These are phyloP conservation scores for Saccharum spontaneum DNA, from an alignment of 176 grass and related monocot species.

Conservation along the genomic window DNA sequence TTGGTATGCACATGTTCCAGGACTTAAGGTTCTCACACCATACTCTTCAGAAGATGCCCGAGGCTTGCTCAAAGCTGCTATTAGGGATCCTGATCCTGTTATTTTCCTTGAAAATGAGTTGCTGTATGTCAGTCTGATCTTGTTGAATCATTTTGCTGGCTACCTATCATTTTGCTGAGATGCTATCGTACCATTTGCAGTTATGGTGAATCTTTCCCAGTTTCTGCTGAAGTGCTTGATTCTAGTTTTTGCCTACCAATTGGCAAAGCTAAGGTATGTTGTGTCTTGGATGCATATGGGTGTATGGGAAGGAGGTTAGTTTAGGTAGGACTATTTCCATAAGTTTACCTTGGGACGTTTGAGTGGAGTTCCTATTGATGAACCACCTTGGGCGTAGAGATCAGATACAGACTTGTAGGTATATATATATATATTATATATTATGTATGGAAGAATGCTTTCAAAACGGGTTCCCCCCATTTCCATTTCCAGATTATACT, in stretches of 20 bases:
- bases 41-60: conserved; percentile 95
- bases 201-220: conserved; percentile 90
- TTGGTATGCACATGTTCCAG: conserved; percentile 94
- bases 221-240: conserved; percentile 94
- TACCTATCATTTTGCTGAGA: conserved; percentile 24
- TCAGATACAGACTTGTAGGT: conserved; percentile 1
- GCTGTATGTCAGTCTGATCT: conserved; percentile 58
- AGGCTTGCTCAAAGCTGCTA: conserved; percentile 95
- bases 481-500: not conserved
- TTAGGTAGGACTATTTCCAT: not conserved
- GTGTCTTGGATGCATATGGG: not conserved
- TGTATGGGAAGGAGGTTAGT: not conserved
- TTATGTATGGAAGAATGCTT: conserved; percentile 24
- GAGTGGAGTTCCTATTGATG: not conserved
- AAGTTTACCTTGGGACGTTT: not conserved
- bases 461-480: not conserved
- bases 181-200: conserved; percentile 44
- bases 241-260: conserved; percentile 93
- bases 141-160: conserved; percentile 9
- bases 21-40: conserved; percentile 82
- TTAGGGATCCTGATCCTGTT: conserved; percentile 94
- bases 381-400: not conserved
- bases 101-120: conserved; percentile 97
- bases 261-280: conserved; percentile 94
- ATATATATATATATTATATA: not conserved